phyloP scores from a whole-genome alignment of 2,329 filamentous ascomycete species.

The Botrytis byssoidea region DNA sequence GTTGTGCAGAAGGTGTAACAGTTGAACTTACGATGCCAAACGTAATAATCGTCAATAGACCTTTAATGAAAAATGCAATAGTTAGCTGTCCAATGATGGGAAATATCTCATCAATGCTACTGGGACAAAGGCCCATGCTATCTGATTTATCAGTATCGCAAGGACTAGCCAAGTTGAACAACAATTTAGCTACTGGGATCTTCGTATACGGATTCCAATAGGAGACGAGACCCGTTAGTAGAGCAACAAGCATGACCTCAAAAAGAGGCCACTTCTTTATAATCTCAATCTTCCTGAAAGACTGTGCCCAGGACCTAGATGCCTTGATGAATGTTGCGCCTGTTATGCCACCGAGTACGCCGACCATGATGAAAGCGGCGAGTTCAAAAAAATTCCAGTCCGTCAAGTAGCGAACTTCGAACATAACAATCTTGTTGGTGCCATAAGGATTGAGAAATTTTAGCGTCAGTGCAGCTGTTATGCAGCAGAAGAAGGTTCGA shows the following conservation, averaged over 20 bases:
- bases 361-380: slow-evolving; percentile 78
- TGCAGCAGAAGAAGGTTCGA: slow-evolving; percentile 97
- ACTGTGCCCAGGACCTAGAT: slow-evolving; percentile 82
- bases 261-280: slow-evolving; percentile 84
- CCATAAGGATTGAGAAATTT: slow-evolving; percentile 97
- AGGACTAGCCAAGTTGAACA: slow-evolving; percentile 87
- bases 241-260: slow-evolving; percentile 83
- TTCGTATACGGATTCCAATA: slow-evolving; percentile 95
- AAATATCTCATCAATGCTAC: slow-evolving; percentile 71
- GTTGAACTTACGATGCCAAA: slow-evolving; percentile 71
- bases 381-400: slow-evolving; percentile 97
- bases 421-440: slow-evolving; percentile 93
- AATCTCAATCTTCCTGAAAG: slow-evolving; percentile 74
- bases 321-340: slow-evolving; percentile 97
- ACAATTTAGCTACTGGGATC: slow-evolving; percentile 82
- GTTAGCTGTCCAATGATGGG: slow-evolving; percentile 69
- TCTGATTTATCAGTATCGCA: slow-evolving; percentile 69
- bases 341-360: slow-evolving; percentile 76
- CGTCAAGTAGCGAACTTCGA: slow-evolving; percentile 83
- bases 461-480: slow-evolving; percentile 83
- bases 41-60: slow-evolving; percentile 81
- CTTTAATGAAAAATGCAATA: slow-evolving; percentile 84
- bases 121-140: slow-evolving; percentile 74
- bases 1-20: neutral
- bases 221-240: slow-evolving; percentile 78